Evolutionary conservation across 495 filamentous ascomycete species (phyloP), one percentile per base, ranked within the genome.

Genomic region (Annulohypoxylon bovei): DNA sequence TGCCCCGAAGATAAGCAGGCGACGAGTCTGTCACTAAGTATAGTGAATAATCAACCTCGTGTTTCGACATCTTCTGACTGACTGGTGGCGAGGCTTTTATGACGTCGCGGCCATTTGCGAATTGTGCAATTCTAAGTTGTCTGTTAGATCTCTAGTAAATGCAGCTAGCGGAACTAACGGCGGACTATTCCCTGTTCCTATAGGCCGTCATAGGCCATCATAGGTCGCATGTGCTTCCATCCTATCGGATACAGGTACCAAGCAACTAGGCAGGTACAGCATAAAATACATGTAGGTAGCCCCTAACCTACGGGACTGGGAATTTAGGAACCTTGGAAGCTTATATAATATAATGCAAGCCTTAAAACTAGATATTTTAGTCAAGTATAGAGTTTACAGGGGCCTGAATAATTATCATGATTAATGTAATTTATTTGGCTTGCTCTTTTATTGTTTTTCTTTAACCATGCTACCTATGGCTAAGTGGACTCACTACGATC

Each of bases 21-120:
- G 93, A 94, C 22, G 93, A 96, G 82, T 98, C 94, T 0, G 95
- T 98, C 64, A 98, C 95, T 47, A 98, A 84, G 77, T 98, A 98
- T 4, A 97, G 79, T 7, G 90, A 88, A 65, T 85, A 86, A 70
- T 85, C 78, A 6, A 83, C 75, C 8, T 68, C 28, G 30, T 47
- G 47, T 55, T 77, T 76, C 40, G 62, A 58, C 78, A 82, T 81
- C 30, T 54, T 74, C 52, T 44, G 7, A 14, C 39, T 22, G 18
- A 32, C 32, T 33, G 14, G 35, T 46, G 42, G 39, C 42, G 53
- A 63, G 27, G 52, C 55, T 55, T 44, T 44, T 44, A 56, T 33
- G 16, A 50, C 35, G 35, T 32, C 53, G 54, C 14, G 30, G 14
- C 30, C 40, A 37, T 58, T 62, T 65, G 46, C 27, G 22, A 65